These are phyloP conservation scores for Plasmodium relictum DNA, from an alignment of 169 alveolate genomes.

Conservation along the genomic window DNA sequence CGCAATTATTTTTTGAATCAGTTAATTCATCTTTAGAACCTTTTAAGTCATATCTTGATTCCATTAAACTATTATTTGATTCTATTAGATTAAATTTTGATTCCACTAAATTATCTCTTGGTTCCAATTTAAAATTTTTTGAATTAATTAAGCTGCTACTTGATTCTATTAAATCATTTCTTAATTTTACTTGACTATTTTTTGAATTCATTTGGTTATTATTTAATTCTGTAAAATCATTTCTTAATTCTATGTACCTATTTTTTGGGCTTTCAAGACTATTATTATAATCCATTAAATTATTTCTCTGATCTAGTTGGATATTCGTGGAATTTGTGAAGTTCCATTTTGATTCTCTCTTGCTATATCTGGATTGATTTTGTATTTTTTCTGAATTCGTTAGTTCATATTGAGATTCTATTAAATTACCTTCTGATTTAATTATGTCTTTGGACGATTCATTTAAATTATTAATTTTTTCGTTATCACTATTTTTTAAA, in stretches of 20 bases:
- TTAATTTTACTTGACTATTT: constrained; percentile 27
- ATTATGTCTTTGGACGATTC: background rate
- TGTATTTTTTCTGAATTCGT: background rate
- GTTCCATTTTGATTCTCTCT: too few relatives aligned
- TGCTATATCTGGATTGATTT: background rate
- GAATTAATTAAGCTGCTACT: constrained; percentile 13
- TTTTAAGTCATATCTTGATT: background rate
- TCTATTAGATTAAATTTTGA: constrained; percentile 2
- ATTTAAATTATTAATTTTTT: background rate
- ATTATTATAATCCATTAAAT: background rate
- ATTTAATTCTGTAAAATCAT: background rate
- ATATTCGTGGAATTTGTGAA: too few relatives aligned
- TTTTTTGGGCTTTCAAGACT: background rate
- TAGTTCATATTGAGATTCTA: background rate
- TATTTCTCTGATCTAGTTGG: too few relatives aligned
- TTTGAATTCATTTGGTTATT: constrained; percentile 7
- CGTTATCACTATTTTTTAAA: constrained; percentile 2
- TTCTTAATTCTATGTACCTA: background rate
- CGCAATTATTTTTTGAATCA: background rate
- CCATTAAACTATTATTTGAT: constrained; percentile 18
- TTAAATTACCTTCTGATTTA: constrained; percentile 2
- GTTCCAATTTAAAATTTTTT: background rate
- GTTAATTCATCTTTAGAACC: background rate
- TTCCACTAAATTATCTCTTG: background rate
- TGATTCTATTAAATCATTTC: constrained; percentile 13